Evolutionary conservation across 2,329 filamentous ascomycete species (phyloP).

Genomic region (Cylindrodendrum hubeiense): DNA sequence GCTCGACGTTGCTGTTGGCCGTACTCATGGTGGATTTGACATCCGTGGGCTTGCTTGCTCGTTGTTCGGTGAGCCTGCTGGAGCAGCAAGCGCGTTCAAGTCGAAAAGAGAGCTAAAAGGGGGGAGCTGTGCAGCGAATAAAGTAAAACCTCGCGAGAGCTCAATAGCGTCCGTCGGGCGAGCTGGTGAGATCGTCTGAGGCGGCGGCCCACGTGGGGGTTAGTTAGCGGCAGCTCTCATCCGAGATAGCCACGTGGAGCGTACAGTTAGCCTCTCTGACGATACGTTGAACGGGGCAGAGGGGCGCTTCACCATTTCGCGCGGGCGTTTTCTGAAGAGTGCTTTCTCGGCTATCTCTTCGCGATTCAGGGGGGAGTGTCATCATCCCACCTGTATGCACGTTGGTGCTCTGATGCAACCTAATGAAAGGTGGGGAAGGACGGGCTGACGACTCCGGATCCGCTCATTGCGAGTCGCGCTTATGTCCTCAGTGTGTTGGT

Average conservation of each 20-base stretch:
- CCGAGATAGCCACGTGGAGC: conserved; percentile 22
- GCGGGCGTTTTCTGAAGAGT: background rate
- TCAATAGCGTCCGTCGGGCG: conserved; percentile 2
- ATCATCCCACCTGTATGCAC: conserved; percentile 23
- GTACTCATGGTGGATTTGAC: background rate
- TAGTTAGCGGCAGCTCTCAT: conserved; percentile 20
- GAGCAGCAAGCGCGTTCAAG: background rate
- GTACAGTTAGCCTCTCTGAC: background rate
- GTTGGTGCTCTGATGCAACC: conserved; percentile 14
- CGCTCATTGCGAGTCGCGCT: background rate
- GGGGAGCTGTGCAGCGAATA: background rate
- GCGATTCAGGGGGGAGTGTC: conserved; percentile 1
- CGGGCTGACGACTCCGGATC: background rate
- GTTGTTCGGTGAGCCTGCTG: background rate
- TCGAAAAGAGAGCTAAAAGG: background rate
- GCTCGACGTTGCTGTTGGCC: conserved; percentile 35
- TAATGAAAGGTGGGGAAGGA: conserved; percentile 15
- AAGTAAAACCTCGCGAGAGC: conserved; percentile 1
- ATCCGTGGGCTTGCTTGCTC: background rate
- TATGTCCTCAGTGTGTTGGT: background rate
- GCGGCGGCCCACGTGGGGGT: conserved; percentile 23
- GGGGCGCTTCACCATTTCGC: background rate
- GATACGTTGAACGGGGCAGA: conserved; percentile 26
- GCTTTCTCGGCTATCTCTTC: conserved; percentile 11
- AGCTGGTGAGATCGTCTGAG: conserved; percentile 21